Evolutionary conservation across 768 basidiomycete genomes (phyloP).

Genomic region (Tulasnella sp.): DNA sequence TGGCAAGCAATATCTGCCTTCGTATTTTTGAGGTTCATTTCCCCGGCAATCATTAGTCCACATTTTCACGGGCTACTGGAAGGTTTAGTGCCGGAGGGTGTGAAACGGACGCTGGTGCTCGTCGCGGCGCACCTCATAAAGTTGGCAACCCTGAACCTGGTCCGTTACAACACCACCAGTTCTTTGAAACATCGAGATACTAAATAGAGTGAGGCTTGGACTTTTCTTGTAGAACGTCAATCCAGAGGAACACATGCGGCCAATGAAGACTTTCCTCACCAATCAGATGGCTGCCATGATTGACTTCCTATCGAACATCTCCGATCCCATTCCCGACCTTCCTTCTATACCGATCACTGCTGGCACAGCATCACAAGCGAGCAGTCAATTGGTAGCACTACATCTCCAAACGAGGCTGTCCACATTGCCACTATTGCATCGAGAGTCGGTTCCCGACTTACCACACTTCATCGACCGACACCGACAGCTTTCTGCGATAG

Average conservation of each 20-base stretch:
- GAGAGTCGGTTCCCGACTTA: conserved; percentile 59
- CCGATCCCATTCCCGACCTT: conserved; percentile 16
- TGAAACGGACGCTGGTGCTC: conserved; percentile 70
- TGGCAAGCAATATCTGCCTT: conserved; percentile 84
- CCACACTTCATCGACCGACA: conserved; percentile 71
- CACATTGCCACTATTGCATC: conserved; percentile 44
- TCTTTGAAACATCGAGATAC: not conserved
- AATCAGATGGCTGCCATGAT: conserved; percentile 58
- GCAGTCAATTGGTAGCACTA: not conserved
- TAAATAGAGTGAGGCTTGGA: not conserved
- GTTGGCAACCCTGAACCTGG: conserved; percentile 71
- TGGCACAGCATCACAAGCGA: conserved; percentile 39
- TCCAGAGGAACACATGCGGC: conserved; percentile 75
- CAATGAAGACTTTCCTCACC: conserved; percentile 60
- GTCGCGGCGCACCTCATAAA: conserved; percentile 87
- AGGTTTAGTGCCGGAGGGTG: conserved; percentile 51
- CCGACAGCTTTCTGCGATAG: conserved; percentile 62
- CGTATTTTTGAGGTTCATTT: conserved; percentile 80
- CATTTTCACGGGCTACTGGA: conserved; percentile 28
- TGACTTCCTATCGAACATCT: conserved; percentile 42
- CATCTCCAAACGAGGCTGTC: conserved; percentile 16
- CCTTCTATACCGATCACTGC: conserved; percentile 35
- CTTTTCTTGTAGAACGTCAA: conserved; percentile 39
- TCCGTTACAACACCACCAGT: conserved; percentile 27
- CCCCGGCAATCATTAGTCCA: conserved; percentile 81